Conservation (phyloP, 768 basidiomycete species). For the Suillus weaverae region DNA sequence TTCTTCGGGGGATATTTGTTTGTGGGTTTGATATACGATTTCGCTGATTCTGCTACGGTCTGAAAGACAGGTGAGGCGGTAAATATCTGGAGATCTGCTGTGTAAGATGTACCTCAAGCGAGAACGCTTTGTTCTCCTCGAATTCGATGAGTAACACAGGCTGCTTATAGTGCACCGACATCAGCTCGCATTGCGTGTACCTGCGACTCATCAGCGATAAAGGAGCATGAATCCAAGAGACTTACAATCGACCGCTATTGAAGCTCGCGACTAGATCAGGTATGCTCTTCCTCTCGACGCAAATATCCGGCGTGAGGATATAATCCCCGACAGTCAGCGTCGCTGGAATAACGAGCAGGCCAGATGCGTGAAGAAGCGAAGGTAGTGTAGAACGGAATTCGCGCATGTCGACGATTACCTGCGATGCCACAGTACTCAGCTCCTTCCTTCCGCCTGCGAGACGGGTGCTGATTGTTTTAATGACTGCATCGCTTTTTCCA, state of each 20-base stretch:
- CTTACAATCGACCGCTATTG: constrained; percentile 90
- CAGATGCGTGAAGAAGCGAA: constrained; percentile 82
- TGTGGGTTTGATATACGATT: constrained; percentile 66
- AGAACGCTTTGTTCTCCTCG: constrained; percentile 95
- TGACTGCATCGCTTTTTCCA: constrained; percentile 51
- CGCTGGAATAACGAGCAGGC: constrained; percentile 80
- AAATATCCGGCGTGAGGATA: constrained; percentile 91
- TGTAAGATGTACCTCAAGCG: constrained; percentile 63
- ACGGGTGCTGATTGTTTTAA: constrained; percentile 82
- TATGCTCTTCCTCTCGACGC: constrained; percentile 93
- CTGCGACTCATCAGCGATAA: constrained; percentile 39
- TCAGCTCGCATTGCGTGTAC: constrained; percentile 95
- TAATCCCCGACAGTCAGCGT: constrained; percentile 97
- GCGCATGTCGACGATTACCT: constrained; percentile 97
- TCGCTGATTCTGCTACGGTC: constrained; percentile 60
- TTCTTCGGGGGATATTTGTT: constrained; percentile 55
- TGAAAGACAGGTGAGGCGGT: constrained; percentile 23
- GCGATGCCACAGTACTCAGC: constrained; percentile 59
- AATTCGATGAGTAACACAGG: constrained; percentile 95
- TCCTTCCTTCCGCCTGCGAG: constrained; percentile 84
- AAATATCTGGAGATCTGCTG: background rate
- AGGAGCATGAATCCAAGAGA: constrained; percentile 15
- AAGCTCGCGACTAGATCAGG: constrained; percentile 92
- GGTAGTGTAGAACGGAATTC: constrained; percentile 95
- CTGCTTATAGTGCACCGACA: constrained; percentile 95